Conservation (phyloP, 2,329 filamentous ascomycete genomes). For the Drechslerella stenobrocha region DNA sequence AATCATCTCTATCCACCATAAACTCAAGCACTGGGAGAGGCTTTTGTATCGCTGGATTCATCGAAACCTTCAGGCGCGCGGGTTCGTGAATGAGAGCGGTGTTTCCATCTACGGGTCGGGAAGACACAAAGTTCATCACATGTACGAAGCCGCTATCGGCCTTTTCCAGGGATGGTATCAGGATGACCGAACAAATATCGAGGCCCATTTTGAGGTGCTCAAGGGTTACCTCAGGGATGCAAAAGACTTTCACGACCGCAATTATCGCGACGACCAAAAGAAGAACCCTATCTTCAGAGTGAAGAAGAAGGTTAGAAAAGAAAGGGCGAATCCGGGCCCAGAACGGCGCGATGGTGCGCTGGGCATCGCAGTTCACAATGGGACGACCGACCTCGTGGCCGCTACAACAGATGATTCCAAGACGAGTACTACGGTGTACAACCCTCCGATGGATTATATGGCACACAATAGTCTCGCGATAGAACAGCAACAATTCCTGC, state of each 20-base stretch:
- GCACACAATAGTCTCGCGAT: too few relatives aligned
- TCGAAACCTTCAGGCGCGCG: not conserved
- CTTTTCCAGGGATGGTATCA: slow-evolving; percentile 8
- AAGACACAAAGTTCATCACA: not conserved
- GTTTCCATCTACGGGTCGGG: not conserved
- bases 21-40: slow-evolving; percentile 38
- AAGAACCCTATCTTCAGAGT: not conserved
- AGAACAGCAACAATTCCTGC: too few relatives aligned
- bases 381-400: too few relatives aligned
- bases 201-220: not conserved
- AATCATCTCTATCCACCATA: slow-evolving; percentile 13
- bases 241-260: not conserved
- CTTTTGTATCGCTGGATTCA: slow-evolving; percentile 11
- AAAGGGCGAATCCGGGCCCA: not conserved
- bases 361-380: not conserved
- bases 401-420: too few relatives aligned
- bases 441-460: too few relatives aligned
- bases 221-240: not conserved
- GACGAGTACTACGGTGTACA: too few relatives aligned
- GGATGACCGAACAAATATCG: not conserved
- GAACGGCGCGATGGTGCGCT: too few relatives aligned
- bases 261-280: not conserved
- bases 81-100: slow-evolving; percentile 4
- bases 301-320: not conserved
- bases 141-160: not conserved